Percentiles rank a stretch among this genome's conserved stretches.
Evolutionary conservation across 768 basidiomycete genomes (phyloP).

Genomic region (Panaeolus cyanescens): DNA sequence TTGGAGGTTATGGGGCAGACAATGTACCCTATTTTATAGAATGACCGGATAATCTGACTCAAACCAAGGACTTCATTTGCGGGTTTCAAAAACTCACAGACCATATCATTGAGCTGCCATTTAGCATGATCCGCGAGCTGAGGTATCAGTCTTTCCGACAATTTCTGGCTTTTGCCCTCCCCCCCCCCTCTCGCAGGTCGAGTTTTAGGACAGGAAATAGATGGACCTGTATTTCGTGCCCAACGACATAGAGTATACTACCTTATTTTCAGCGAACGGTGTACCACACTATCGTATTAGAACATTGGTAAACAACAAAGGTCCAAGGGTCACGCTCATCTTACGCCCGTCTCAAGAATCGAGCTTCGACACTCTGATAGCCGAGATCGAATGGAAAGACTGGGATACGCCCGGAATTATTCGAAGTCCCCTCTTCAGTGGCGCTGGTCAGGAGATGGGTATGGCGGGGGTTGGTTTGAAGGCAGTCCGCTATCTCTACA

Average conservation of each 20-base stretch:
- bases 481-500: constrained; percentile 44
- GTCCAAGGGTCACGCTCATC: constrained; percentile 38
- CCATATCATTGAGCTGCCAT: too few species aligned
- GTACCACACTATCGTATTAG: constrained; percentile 49
- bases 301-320: constrained; percentile 36
- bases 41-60: too few species aligned
- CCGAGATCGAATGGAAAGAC: constrained; percentile 50
- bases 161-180: too few species aligned
- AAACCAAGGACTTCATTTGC: too few species aligned
- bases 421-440: constrained; percentile 38
- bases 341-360: constrained; percentile 38
- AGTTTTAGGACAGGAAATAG: constrained; percentile 11
- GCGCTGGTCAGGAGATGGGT: constrained; percentile 24
- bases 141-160: too few species aligned
- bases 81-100: too few species aligned
- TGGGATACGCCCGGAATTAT: constrained; percentile 44
- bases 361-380: constrained; percentile 42
- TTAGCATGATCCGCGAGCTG: too few species aligned
- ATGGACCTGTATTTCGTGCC: constrained; percentile 59
- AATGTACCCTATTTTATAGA: too few species aligned
- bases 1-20: too few species aligned
- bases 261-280: constrained; percentile 51
- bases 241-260: constrained; percentile 50
- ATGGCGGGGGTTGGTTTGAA: constrained; percentile 30
- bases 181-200: too few species aligned